Percentiles rank a stretch among this genome's conserved stretches.
phyloP scores from a whole-genome alignment of 2,329 filamentous ascomycete species.

The Coniochaeta prunicola region DNA sequence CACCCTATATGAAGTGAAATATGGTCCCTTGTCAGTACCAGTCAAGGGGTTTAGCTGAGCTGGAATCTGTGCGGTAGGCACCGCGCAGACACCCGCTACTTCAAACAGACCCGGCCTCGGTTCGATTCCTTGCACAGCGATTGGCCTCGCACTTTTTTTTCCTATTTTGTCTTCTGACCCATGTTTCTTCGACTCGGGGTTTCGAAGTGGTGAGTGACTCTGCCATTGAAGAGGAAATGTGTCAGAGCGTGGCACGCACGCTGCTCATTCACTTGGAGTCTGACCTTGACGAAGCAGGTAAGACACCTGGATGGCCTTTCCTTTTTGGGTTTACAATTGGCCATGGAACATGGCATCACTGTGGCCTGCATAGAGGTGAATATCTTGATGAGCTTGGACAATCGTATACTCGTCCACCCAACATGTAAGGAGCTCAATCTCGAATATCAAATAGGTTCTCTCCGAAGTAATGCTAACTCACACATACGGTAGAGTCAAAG shows the following conservation, averaged over 20 bases:
- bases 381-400: neutral
- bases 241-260: neutral
- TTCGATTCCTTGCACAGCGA: neutral
- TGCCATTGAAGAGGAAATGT: neutral
- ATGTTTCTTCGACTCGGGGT: too few species aligned
- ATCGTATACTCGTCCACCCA: neutral
- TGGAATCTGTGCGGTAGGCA: neutral
- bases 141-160: neutral
- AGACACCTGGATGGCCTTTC: neutral
- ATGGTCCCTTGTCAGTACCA: neutral
- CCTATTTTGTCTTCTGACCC: neutral
- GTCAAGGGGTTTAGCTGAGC: neutral
- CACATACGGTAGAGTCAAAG: too few species aligned
- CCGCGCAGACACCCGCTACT: neutral
- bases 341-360: neutral
- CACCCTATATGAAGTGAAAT: neutral
- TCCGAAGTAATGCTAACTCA: neutral
- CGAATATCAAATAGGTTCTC: neutral
- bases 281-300: neutral
- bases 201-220: neutral
- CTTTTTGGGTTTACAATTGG: neutral
- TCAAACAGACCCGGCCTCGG: neutral
- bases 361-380: neutral
- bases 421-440: neutral
- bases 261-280: neutral